Evolutionary conservation across 2,329 filamentous ascomycete genomes (phyloP), one percentile per base, ranked within the genome.

Genomic region (Botrytis fabae): DNA sequence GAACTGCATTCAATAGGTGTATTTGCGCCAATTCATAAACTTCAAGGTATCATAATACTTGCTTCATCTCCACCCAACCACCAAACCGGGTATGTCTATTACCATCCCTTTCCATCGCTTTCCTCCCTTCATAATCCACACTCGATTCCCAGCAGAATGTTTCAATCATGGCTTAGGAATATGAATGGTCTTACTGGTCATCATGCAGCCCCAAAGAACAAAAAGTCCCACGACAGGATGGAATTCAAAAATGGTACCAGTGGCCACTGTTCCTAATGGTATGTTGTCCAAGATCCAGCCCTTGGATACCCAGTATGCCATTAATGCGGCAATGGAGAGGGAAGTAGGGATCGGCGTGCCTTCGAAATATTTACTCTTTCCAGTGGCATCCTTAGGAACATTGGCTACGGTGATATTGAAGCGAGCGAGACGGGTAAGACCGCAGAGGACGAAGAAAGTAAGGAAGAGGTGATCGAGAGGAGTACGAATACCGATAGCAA

Each of bases 361-460:
- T 84, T 99, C 96, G 78, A 99, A 99, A 84, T 97, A 99, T 80
- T 92, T 89, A 74, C 93, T 94, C 85, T 99, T 99, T 78, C 96
- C 96, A 0, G 88, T 89, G 66, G 90, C 92, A 81, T 99, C 96
- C 84, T 98, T 98, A 75, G 96, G 96, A 20, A 99, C 89, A 78
- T 91, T 90, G 51, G 91, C 88, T 54, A 96, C 95, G 18, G 96
- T 98, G 69, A 99, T 96, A 83, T 99, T 99, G 90, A 99, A 99
- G 77, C 96, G 92, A 63, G 96, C 96, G 18, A 99, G 90, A 68
- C 96, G 91, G 4, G 95, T 97, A 64, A 99, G 90, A 73, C 96
- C 96, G 83, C 94, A 97, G 69, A 99, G 92, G 62, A 98, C 94
- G 83, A 98, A 99, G 83, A 95, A 94, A 73, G 92, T 87, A 63